Conservation (phyloP, 2,329 filamentous ascomycete genomes). For the Aspergillus candidus region DNA sequence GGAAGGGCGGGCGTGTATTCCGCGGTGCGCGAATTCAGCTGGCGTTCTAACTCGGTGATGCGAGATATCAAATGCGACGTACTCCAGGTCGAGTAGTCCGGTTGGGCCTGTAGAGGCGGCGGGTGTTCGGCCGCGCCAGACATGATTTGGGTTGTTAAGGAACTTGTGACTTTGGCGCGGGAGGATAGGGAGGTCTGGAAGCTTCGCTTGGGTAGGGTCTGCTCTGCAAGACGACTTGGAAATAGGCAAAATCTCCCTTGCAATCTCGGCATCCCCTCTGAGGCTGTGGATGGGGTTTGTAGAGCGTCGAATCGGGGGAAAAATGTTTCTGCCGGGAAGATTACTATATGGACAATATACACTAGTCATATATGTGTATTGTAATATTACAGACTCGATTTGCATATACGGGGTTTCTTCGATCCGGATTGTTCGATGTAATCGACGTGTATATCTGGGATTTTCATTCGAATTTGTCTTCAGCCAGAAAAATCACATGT, state of each 20-base stretch:
- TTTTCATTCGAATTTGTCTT: no score
- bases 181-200: conserved; percentile 6
- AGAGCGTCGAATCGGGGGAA: background rate
- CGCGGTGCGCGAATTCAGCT: conserved; percentile 51
- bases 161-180: conserved; percentile 10
- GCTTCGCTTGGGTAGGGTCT: conserved; percentile 6
- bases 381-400: background rate
- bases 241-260: conserved; percentile 11
- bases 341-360: background rate
- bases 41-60: conserved; percentile 61
- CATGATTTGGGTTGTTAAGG: conserved; percentile 18
- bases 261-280: conserved; percentile 29
- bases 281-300: conserved; percentile 1
- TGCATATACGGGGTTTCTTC: no score
- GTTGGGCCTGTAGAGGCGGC: conserved; percentile 8
- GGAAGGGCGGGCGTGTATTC: conserved; percentile 21
- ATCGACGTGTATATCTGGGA: no score
- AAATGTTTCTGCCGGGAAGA: background rate
- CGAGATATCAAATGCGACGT: conserved; percentile 62
- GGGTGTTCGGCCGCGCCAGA: conserved; percentile 8
- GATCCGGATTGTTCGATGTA: no score
- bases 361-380: background rate
- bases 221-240: conserved; percentile 11
- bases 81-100: conserved; percentile 61
- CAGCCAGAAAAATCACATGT: no score